phyloP scores from a whole-genome alignment of 2,329 filamentous ascomycete genomes.

The Hypoxylon sp. region DNA sequence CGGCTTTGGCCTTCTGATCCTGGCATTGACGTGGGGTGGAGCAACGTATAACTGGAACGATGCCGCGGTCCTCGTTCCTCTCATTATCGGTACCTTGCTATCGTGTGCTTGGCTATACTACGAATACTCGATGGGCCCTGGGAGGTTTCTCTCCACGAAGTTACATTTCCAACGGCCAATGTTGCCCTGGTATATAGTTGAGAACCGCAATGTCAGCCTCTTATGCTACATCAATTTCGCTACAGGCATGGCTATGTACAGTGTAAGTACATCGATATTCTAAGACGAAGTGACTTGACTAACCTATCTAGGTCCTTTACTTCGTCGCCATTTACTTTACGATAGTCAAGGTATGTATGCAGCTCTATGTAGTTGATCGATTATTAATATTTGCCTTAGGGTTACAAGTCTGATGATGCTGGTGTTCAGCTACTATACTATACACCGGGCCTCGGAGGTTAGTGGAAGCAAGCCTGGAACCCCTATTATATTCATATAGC shows the following conservation, averaged over 20 bases:
- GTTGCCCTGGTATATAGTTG: conserved; percentile 73
- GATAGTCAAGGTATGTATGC: conserved; percentile 62
- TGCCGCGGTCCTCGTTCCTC: conserved; percentile 64
- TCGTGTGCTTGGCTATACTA: conserved; percentile 63
- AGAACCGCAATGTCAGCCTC: conserved; percentile 71
- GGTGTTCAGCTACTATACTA: conserved; percentile 74
- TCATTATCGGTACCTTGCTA: conserved; percentile 63
- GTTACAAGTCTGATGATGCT: conserved; percentile 63
- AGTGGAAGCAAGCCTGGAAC: conserved; percentile 31
- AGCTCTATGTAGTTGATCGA: background rate
- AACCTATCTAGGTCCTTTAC: conserved; percentile 67
- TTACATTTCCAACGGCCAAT: conserved; percentile 72
- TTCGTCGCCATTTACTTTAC: conserved; percentile 79
- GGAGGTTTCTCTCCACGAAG: conserved; percentile 61
- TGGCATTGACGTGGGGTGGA: conserved; percentile 71
- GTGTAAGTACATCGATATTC: conserved; percentile 53
- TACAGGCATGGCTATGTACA: conserved; percentile 69
- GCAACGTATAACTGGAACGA: conserved; percentile 67
- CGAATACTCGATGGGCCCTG: conserved; percentile 69
- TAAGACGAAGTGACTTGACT: conserved; percentile 57
- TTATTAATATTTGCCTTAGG: conserved; percentile 53
- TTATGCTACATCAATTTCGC: conserved; percentile 74
- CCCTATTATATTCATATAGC: conserved; percentile 8
- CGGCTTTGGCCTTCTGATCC: conserved; percentile 67
- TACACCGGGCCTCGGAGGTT: conserved; percentile 73